phyloP scores from a whole-genome alignment of 441 rosid species.

The Populus hybrid region DNA sequence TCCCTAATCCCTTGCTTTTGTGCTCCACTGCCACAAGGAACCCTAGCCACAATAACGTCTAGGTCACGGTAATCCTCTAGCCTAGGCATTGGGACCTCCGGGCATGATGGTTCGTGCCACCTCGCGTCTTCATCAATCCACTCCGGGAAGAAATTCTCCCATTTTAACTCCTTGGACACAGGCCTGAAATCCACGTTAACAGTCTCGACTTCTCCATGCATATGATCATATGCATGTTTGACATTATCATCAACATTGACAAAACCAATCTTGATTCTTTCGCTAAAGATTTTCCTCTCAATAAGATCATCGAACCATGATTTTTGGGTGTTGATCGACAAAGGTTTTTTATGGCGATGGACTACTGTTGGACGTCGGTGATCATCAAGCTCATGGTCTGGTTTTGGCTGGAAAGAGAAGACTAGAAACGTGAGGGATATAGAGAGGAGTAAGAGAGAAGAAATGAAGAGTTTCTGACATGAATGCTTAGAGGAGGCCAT shows the following conservation, averaged over 20 bases:
- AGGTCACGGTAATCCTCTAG: slow-evolving; percentile 39
- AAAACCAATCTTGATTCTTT: slow-evolving; percentile 53
- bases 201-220: slow-evolving; percentile 24
- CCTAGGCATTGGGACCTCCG: slow-evolving; percentile 64
- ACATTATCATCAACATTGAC: slow-evolving; percentile 36
- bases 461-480: slow-evolving; percentile 31
- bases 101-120: slow-evolving; percentile 40
- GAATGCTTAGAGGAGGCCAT: slow-evolving; percentile 37
- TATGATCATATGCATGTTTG: slow-evolving; percentile 1
- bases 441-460: slow-evolving; percentile 38
- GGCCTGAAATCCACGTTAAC: slow-evolving; percentile 40
- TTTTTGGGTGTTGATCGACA: slow-evolving; percentile 7
- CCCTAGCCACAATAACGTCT: slow-evolving; percentile 56
- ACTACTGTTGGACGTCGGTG: background rate
- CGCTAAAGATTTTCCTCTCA: slow-evolving; percentile 21
- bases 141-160: slow-evolving; percentile 62
- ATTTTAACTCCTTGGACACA: slow-evolving; percentile 31
- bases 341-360: background rate
- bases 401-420: slow-evolving; percentile 27
- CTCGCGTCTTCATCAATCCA: slow-evolving; percentile 66
- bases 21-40: slow-evolving; percentile 47
- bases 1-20: slow-evolving; percentile 52
- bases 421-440: slow-evolving; percentile 31
- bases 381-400: background rate
- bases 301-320: slow-evolving; percentile 39